Percentiles rank a stretch among this genome's conserved stretches.
Conservation (phyloP, 2,329 filamentous ascomycete species). For the Pestalotiopsis sp. region DNA sequence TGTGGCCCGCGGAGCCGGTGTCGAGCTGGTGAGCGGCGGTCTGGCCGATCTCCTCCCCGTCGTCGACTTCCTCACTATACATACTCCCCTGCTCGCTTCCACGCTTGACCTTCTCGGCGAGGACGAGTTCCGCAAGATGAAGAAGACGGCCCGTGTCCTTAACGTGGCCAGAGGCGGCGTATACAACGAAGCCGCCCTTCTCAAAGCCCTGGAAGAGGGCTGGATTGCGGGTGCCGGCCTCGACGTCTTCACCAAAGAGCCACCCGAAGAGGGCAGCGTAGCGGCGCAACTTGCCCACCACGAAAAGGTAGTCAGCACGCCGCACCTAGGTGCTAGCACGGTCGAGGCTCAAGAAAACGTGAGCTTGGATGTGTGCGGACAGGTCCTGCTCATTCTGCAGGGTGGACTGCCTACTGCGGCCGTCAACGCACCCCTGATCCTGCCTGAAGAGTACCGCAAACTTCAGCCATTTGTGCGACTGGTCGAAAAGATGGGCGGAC, state of each 20-base stretch:
- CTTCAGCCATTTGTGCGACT: slow-evolving; percentile 75
- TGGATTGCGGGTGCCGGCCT: slow-evolving; percentile 76
- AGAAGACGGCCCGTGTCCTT: slow-evolving; percentile 69
- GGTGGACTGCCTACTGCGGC: slow-evolving; percentile 74
- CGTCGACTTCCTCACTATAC: slow-evolving; percentile 77
- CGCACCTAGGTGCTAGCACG: slow-evolving; percentile 78
- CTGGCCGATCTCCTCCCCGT: slow-evolving; percentile 62
- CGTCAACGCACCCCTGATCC: slow-evolving; percentile 79
- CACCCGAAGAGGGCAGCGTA: slow-evolving; percentile 57
- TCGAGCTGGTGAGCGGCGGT: slow-evolving; percentile 56
- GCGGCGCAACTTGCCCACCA: slow-evolving; percentile 67
- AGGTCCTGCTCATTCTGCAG: slow-evolving; percentile 71
- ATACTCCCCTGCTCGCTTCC: slow-evolving; percentile 76
- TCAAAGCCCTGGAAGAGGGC: slow-evolving; percentile 68
- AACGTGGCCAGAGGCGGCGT: slow-evolving; percentile 82
- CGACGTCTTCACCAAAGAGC: slow-evolving; percentile 79
- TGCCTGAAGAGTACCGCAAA: slow-evolving; percentile 77
- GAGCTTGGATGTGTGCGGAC: slow-evolving; percentile 78
- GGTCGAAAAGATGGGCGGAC: slow-evolving; percentile 74
- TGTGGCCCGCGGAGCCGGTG: slow-evolving; percentile 68
- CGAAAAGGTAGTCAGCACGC: slow-evolving; percentile 73
- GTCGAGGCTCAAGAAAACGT: slow-evolving; percentile 84
- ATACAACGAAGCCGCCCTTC: slow-evolving; percentile 73
- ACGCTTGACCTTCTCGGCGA: slow-evolving; percentile 73
- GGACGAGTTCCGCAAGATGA: slow-evolving; percentile 69